Percentiles rank a stretch among this genome's conserved stretches.
phyloP scores from a whole-genome alignment of 441 rosid genomes.

The Omphalea diandra region DNA sequence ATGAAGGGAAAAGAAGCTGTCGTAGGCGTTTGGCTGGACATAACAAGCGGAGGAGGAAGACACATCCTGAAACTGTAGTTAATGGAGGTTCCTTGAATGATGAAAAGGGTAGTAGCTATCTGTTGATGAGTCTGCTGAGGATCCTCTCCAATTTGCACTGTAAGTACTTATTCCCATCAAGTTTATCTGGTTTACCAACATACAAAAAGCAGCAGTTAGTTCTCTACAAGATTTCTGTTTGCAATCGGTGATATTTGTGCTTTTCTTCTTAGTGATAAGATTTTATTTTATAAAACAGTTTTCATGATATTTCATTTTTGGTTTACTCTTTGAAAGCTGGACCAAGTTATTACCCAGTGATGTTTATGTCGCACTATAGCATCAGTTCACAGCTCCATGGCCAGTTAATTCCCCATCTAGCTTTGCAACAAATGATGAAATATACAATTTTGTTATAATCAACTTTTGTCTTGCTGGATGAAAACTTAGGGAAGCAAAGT shows the following conservation, averaged over 20 bases:
- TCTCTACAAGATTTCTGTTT: slow-evolving; percentile 11
- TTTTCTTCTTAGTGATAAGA: slow-evolving; percentile 8
- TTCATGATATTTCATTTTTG: not conserved
- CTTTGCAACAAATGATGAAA: not conserved
- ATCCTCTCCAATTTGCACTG: slow-evolving; percentile 80
- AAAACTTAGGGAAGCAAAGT: not conserved
- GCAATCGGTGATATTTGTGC: slow-evolving; percentile 2
- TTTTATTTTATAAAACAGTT: not conserved
- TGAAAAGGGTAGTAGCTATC: slow-evolving; percentile 69
- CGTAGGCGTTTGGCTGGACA: slow-evolving; percentile 98
- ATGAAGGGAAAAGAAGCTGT: slow-evolving; percentile 97
- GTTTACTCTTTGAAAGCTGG: not conserved
- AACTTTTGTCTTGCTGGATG: not conserved
- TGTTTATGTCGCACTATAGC: not conserved
- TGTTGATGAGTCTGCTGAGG: slow-evolving; percentile 71
- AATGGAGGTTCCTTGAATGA: slow-evolving; percentile 50
- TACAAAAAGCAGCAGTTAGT: not conserved
- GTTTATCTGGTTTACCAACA: slow-evolving; percentile 9
- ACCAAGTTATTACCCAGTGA: not conserved
- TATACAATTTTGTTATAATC: slow-evolving; percentile 2
- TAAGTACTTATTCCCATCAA: slow-evolving; percentile 37
- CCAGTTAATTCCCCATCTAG: not conserved
- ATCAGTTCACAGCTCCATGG: not conserved
- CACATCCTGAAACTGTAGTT: slow-evolving; percentile 59
- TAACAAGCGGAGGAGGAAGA: slow-evolving; percentile 87